phyloP scores from a whole-genome alignment of 345 rosid genomes.

The Camelina sativa region DNA sequence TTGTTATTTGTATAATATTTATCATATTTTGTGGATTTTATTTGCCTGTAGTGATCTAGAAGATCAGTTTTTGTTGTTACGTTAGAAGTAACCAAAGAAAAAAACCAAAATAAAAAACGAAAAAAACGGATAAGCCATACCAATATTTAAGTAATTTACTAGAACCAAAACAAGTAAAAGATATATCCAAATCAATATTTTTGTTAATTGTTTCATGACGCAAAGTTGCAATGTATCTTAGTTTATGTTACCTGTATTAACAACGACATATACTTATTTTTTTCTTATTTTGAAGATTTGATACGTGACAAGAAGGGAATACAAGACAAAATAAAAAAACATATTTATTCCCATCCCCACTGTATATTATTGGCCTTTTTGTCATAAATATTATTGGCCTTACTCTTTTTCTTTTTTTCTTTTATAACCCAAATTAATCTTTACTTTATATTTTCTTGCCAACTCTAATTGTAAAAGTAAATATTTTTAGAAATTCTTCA shows the following conservation, averaged over 20 bases:
- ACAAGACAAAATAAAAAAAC: background rate
- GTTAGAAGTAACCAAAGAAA: too few relatives aligned
- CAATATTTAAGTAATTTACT: too few relatives aligned
- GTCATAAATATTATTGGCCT: background rate
- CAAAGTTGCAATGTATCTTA: background rate
- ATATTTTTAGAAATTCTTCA: too few relatives aligned
- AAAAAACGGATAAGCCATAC: too few relatives aligned
- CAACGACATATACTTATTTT: background rate
- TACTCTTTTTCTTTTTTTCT: background rate
- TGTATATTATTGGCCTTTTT: background rate
- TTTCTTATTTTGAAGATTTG: background rate
- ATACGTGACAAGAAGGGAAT: conserved; percentile 6
- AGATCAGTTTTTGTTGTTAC: too few relatives aligned
- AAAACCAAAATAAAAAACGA: too few relatives aligned
- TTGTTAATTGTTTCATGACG: background rate
- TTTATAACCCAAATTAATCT: background rate
- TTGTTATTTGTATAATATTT: background rate
- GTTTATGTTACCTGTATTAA: background rate
- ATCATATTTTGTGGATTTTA: background rate
- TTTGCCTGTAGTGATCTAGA: background rate
- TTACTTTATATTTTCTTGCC: background rate
- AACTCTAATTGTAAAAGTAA: too few relatives aligned
- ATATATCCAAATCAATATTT: background rate
- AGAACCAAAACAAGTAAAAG: background rate
- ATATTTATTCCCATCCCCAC: conserved; percentile 18